Conservation (phyloP, 768 basidiomycete genomes). For the Auriscalpium vulgare region DNA sequence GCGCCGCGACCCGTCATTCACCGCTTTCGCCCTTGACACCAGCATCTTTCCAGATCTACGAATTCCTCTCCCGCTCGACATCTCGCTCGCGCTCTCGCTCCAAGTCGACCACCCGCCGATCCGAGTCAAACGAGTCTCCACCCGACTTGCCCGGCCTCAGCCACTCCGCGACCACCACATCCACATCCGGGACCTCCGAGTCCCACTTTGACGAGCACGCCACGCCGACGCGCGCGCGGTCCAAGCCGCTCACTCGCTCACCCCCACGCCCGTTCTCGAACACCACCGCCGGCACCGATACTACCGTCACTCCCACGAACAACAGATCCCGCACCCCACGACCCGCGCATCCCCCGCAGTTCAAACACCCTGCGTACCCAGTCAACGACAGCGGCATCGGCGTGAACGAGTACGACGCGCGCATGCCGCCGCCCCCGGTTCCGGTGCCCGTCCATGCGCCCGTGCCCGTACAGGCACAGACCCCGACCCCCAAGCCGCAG, state of each 20-base stretch:
- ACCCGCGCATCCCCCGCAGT: not conserved
- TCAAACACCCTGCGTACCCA: not conserved
- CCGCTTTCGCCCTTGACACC: not conserved
- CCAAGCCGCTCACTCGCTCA: conserved; percentile 40
- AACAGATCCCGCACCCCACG: conserved; percentile 10
- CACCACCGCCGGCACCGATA: conserved; percentile 53
- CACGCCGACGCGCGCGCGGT: conserved; percentile 20
- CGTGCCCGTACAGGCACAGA: conserved; percentile 2
- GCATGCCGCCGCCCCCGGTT: conserved; percentile 14
- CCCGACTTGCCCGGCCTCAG: conserved; percentile 13
- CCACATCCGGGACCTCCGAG: conserved; percentile 13
- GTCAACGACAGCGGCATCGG: conserved; percentile 11
- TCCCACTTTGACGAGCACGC: conserved; percentile 12
- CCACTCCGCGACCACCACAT: conserved; percentile 15
- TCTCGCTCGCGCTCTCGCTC: conserved; percentile 56
- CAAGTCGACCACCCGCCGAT: conserved; percentile 11
- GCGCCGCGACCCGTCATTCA: not conserved
- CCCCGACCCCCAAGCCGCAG: conserved; percentile 21
- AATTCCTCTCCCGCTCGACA: conserved; percentile 39
- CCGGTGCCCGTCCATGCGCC: conserved; percentile 14
- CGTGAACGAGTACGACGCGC: conserved; percentile 11
- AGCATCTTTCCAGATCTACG: conserved; percentile 40
- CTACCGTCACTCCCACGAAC: conserved; percentile 43
- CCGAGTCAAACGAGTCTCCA: conserved; percentile 20
- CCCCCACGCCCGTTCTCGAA: conserved; percentile 59